Evolutionary conservation across 2,329 filamentous ascomycete species (phyloP).

Genomic region (Mycosphaerella sp.): DNA sequence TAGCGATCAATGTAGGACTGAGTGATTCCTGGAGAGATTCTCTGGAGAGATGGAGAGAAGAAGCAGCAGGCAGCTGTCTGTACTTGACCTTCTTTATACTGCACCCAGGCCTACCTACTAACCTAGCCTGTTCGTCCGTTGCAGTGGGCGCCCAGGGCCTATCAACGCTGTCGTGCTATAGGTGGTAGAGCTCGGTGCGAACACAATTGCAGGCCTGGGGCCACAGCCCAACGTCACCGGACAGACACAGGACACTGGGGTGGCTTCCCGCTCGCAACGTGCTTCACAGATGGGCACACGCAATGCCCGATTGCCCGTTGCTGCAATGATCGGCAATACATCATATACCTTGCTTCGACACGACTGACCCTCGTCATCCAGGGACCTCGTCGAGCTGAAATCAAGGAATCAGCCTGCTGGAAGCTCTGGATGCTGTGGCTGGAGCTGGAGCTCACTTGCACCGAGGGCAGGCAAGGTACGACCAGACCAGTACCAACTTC

Average conservation of each 20-base stretch:
- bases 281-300: constrained; percentile 5
- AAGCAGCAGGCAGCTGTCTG: too few relatives aligned
- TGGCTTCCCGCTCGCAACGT: background rate
- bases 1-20: background rate
- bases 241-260: background rate
- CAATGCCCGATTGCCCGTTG: background rate
- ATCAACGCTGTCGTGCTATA: too few relatives aligned
- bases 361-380: background rate
- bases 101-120: too few relatives aligned
- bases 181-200: too few relatives aligned
- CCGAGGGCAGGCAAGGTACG: background rate
- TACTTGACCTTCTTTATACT: too few relatives aligned
- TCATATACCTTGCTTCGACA: background rate
- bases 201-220: constrained; percentile 31
- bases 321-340: constrained; percentile 1
- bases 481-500: background rate
- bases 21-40: background rate
- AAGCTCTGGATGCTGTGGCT: background rate
- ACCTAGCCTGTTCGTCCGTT: too few relatives aligned
- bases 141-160: too few relatives aligned
- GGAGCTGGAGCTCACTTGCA: background rate
- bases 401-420: constrained; percentile 1
- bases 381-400: background rate
- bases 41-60: too few relatives aligned
- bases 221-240: constrained; percentile 44